These are phyloP conservation scores for Lonicera japonica DNA, from an alignment of 129 eudicot genomes.

Conservation along the genomic window DNA sequence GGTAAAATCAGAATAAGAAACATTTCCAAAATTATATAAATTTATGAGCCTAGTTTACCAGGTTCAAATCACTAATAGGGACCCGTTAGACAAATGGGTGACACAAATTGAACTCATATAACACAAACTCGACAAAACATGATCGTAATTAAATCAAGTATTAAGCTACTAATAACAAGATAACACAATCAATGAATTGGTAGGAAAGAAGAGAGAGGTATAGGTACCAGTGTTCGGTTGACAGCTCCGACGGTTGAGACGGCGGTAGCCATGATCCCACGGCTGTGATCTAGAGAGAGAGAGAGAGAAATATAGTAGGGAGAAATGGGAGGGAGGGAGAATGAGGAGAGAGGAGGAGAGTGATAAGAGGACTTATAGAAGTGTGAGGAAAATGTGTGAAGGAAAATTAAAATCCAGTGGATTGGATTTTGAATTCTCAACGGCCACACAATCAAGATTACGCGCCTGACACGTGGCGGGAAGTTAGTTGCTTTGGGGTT, in stretches of 20 bases:
- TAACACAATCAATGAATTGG: not conserved
- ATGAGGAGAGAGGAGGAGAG: not conserved
- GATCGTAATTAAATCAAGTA: no score
- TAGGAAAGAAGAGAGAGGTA: not conserved
- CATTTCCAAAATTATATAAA: no score
- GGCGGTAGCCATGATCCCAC: slow-evolving; percentile 57
- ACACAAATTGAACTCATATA: no score
- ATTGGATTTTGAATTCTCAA: slow-evolving; percentile 28
- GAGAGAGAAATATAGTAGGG: slow-evolving; percentile 6
- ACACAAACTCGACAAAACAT: no score
- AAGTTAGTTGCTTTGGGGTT: slow-evolving; percentile 5
- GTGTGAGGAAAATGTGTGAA: slow-evolving; percentile 18
- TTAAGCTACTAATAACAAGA: not conserved
- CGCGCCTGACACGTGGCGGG: slow-evolving; percentile 49
- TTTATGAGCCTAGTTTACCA: no score
- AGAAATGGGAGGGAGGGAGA: slow-evolving; percentile 9
- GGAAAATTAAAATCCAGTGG: slow-evolving; percentile 13
- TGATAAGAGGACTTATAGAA: slow-evolving; percentile 8
- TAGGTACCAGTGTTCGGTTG: slow-evolving; percentile 69
- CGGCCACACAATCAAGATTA: slow-evolving; percentile 83
- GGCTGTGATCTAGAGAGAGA: slow-evolving; percentile 1
- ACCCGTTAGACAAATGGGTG: no score
- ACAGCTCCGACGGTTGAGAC: slow-evolving; percentile 79
- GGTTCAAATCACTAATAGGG: no score
- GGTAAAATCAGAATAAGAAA: no score